These are phyloP conservation scores for Phycomyces blakesleeanus DNA, from an alignment of 192 early-diverging fungal genomes.

Conservation along the genomic window DNA sequence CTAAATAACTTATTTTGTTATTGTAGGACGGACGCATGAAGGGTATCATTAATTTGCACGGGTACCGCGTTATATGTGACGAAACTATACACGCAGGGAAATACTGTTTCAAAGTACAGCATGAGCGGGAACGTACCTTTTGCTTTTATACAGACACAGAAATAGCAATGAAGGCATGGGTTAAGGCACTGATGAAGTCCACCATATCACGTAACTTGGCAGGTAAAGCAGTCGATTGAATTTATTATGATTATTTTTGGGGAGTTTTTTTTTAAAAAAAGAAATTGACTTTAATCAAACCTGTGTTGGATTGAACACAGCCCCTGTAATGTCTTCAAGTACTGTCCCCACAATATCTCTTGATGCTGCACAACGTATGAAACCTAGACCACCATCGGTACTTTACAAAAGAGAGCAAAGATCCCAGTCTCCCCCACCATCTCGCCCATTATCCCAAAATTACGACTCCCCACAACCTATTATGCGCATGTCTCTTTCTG, in stretches of 20 bases:
- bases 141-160: conserved; percentile 56
- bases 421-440: background rate
- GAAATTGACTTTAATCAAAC: background rate
- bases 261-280: too few species aligned
- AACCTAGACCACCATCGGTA: conserved; percentile 27
- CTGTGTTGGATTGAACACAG: conserved; percentile 15
- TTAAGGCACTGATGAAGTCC: conserved; percentile 60
- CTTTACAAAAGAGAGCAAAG: conserved; percentile 2
- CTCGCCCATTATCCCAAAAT: background rate
- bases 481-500: conserved; percentile 14
- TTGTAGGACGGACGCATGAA: conserved; percentile 38
- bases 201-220: conserved; percentile 49
- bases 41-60: conserved; percentile 51
- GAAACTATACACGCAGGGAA: conserved; percentile 54
- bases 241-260: background rate
- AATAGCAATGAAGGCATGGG: conserved; percentile 47
- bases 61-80: conserved; percentile 53
- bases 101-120: conserved; percentile 56
- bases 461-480: background rate
- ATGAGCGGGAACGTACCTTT: conserved; percentile 51
- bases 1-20: background rate
- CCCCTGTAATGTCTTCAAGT: conserved; percentile 58
- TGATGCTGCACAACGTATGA: conserved; percentile 47
- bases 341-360: conserved; percentile 53
- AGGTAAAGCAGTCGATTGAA: conserved; percentile 14